A percentile compares a stretch with the other conserved stretches of the same genome.
Evolutionary conservation across 23 red algal species (phyloP).

Genomic region (Chondrus crispus): DNA sequence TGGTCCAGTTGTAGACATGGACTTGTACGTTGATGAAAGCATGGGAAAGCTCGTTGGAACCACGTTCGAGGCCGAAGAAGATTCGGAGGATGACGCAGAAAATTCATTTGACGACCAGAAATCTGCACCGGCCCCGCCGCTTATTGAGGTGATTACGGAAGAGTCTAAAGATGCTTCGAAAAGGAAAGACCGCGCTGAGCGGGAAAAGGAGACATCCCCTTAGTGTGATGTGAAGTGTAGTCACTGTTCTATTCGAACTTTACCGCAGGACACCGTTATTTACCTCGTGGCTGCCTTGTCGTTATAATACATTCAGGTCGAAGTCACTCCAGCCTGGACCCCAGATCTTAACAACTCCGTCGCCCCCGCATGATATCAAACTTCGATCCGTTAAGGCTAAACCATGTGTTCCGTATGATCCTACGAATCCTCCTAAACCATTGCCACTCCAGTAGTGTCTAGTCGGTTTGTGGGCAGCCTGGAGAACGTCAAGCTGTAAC

Average conservation of each 20-base stretch:
- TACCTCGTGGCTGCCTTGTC: too few relatives aligned
- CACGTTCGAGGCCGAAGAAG: not conserved
- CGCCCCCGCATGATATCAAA: conserved; percentile 69
- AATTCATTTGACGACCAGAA: too few relatives aligned
- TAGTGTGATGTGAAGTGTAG: too few relatives aligned
- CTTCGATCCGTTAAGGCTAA: conserved; percentile 66
- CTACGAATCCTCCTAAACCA: conserved; percentile 72
- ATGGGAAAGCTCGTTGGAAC: not conserved
- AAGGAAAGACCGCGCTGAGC: not conserved
- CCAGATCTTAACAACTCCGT: conserved; percentile 80
- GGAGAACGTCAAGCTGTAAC: conserved; percentile 60
- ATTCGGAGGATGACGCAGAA: too few relatives aligned
- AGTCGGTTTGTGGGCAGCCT: conserved; percentile 60
- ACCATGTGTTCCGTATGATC: conserved; percentile 58
- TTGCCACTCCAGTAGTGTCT: conserved; percentile 70
- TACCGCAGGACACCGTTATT: too few relatives aligned
- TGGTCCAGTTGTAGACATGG: not conserved
- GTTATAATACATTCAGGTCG: conserved; percentile 58
- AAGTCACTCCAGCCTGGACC: conserved; percentile 69
- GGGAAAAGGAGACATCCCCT: not conserved
- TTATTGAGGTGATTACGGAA: not conserved
- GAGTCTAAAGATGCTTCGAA: not conserved
- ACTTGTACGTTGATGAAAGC: conserved; percentile 18
- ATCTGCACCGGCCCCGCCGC: not conserved
- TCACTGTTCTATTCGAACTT: too few relatives aligned